Conservation (phyloP, 768 basidiomycete genomes). For the Phylloporus sp. region DNA sequence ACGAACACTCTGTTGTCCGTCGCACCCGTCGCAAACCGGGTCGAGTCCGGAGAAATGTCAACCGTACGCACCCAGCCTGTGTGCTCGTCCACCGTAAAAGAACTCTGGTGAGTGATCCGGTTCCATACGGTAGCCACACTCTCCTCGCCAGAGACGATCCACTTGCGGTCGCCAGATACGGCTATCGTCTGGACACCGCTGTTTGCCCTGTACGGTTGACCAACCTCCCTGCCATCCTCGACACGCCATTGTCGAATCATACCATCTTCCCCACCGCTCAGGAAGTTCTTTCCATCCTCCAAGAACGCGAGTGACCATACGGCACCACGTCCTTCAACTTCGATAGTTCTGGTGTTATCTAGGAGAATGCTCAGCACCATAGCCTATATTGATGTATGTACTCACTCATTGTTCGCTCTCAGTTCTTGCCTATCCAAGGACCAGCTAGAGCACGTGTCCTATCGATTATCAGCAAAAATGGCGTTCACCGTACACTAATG, state of each 20-base stretch:
- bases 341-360: constrained; percentile 3
- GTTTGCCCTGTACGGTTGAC: not conserved
- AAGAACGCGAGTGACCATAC: constrained; percentile 1
- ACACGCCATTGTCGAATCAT: constrained; percentile 4
- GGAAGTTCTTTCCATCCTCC: constrained; percentile 3
- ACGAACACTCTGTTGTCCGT: constrained; percentile 3
- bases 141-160: constrained; percentile 3
- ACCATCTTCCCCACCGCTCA: not conserved
- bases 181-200: not conserved
- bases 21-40: constrained; percentile 5
- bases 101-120: not conserved
- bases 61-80: not conserved
- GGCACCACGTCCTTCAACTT: not conserved
- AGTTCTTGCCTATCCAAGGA: not conserved
- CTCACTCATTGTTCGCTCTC: constrained; percentile 1
- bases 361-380: not conserved
- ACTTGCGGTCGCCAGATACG: constrained; percentile 1
- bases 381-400: not conserved
- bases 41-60: constrained; percentile 7
- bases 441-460: not conserved
- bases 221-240: constrained; percentile 5
- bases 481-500: not conserved
- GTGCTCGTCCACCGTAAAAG: constrained; percentile 2
- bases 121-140: constrained; percentile 4
- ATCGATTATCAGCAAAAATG: not conserved